Percentiles rank a stretch among this genome's conserved stretches.
These are phyloP conservation scores for Apiospora marii DNA, from an alignment of 2,329 filamentous ascomycete species.

Conservation along the genomic window DNA sequence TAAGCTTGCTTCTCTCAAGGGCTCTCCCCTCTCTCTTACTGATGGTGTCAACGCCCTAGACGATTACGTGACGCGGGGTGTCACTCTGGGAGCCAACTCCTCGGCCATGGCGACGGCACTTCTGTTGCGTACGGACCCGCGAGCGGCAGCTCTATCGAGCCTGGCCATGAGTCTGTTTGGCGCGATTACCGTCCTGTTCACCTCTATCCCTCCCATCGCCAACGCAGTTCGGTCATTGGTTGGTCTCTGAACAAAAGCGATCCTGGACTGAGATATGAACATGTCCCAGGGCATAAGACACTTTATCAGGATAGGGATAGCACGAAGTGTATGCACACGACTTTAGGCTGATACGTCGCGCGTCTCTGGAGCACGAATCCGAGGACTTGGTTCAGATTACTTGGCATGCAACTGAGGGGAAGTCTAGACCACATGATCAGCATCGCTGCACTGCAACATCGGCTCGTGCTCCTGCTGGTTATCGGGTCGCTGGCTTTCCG, in stretches of 20 bases:
- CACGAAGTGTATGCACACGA: neutral
- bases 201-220: constrained; percentile 62
- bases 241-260: constrained; percentile 41
- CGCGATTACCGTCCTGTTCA: constrained; percentile 65
- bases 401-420: constrained; percentile 12
- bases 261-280: neutral
- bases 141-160: constrained; percentile 66
- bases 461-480: constrained; percentile 6
- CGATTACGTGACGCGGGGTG: constrained; percentile 69
- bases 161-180: constrained; percentile 69
- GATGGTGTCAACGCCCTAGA: constrained; percentile 45
- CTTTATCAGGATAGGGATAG: neutral
- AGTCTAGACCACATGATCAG: constrained; percentile 20
- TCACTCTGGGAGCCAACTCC: constrained; percentile 67
- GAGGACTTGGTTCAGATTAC: neutral
- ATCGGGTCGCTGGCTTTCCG: neutral
- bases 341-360: constrained; percentile 8
- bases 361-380: neutral
- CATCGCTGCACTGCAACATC: constrained; percentile 13
- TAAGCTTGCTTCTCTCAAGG: constrained; percentile 37
- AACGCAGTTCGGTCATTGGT: constrained; percentile 57
- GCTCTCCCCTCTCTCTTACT: neutral
- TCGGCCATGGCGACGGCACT: constrained; percentile 67
- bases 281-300: neutral
- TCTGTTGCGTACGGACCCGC: constrained; percentile 62